Evolutionary conservation across 2,329 filamentous ascomycete genomes (phyloP).

Genomic region (Colletotrichum melonis): DNA sequence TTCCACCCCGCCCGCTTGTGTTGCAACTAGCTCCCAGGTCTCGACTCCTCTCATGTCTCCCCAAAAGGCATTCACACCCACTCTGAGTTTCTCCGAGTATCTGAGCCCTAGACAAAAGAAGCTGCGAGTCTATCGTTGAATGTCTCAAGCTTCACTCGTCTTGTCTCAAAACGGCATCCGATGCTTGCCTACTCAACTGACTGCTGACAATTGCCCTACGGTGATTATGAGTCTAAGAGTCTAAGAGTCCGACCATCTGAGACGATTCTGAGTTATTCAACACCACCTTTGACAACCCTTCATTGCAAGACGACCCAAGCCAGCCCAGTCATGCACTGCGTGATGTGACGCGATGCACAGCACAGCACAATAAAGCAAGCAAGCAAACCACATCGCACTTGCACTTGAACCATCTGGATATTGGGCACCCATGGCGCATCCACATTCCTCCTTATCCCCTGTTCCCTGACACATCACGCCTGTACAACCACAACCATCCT

Average conservation of each 20-base stretch:
- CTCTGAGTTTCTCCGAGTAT: background rate
- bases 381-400: conserved; percentile 16
- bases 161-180: conserved; percentile 1
- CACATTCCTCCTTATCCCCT: conserved; percentile 21
- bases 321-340: conserved; percentile 6
- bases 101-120: background rate
- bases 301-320: conserved; percentile 7
- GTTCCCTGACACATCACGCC: conserved; percentile 31
- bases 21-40: background rate
- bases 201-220: background rate
- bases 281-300: background rate
- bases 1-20: background rate
- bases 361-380: conserved; percentile 16
- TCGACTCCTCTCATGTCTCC: background rate
- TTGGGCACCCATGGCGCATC: conserved; percentile 34
- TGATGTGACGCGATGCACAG: conserved; percentile 16
- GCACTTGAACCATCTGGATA: conserved; percentile 3
- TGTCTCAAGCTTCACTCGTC: background rate
- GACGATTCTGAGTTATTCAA: background rate
- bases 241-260: too few relatives aligned
- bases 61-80: background rate
- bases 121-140: background rate
- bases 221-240: too few relatives aligned
- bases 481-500: background rate
- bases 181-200: conserved; percentile 1